Conservation (phyloP, 495 filamentous ascomycete species). For the Neurospora pannonica region DNA sequence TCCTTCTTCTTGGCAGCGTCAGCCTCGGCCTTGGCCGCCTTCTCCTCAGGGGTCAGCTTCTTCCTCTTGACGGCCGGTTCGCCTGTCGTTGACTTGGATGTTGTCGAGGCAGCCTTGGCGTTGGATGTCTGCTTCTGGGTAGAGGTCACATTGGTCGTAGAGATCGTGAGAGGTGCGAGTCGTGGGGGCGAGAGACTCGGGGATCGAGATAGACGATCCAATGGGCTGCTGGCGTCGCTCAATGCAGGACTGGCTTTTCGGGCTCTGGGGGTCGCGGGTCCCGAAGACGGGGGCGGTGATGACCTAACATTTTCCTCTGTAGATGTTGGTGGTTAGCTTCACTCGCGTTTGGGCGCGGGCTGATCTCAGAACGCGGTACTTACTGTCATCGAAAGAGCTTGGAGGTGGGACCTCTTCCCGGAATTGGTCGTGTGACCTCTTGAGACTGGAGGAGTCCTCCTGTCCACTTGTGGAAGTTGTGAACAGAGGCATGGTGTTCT, state of each 20-base stretch:
- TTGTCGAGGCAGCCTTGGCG: neutral
- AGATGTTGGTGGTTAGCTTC: neutral
- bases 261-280: constrained; percentile 10
- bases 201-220: constrained; percentile 17
- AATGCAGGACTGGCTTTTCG: constrained; percentile 20
- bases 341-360: neutral
- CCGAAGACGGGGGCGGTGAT: neutral
- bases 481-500: constrained; percentile 28
- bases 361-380: neutral
- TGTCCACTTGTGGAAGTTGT: constrained; percentile 28
- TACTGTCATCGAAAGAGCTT: constrained; percentile 12
- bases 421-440: constrained; percentile 30
- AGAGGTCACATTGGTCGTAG: constrained; percentile 2
- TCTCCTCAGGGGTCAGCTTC: constrained; percentile 46
- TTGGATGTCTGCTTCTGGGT: constrained; percentile 1
- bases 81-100: constrained; percentile 5
- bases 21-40: constrained; percentile 31
- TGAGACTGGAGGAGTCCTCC: constrained; percentile 20
- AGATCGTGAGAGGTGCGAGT: neutral
- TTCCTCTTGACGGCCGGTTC: constrained; percentile 35
- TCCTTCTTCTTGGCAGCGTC: constrained; percentile 36
- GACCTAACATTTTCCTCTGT: constrained; percentile 15
- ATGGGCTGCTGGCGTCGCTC: constrained; percentile 27
- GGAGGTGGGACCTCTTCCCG: constrained; percentile 6
- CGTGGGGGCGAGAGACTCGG: constrained; percentile 16